Conservation (phyloP, 768 basidiomycete species). For the Mycena capillaripes region DNA sequence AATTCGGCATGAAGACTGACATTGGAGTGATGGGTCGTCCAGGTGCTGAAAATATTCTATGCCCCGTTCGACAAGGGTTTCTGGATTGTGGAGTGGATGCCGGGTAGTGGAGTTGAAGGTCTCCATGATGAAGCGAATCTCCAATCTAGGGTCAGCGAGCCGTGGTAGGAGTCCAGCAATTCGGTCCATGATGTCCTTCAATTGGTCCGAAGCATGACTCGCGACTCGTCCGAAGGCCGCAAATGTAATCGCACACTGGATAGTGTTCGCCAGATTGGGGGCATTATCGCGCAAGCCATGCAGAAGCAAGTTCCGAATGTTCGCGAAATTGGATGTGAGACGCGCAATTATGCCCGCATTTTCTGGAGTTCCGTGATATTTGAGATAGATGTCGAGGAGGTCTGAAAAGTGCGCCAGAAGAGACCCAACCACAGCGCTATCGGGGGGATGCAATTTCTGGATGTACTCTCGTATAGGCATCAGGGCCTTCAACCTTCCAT, state of each 20-base stretch:
- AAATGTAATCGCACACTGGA: neutral
- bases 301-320: neutral
- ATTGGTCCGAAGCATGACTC: neutral
- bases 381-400: neutral
- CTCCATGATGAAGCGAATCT: neutral
- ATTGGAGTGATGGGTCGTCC: neutral
- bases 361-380: neutral
- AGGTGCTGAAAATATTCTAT: neutral
- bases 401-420: neutral
- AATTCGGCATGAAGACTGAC: neutral
- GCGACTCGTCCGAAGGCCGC: neutral
- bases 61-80: neutral
- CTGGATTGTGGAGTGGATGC: neutral
- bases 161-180: neutral
- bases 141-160: neutral
- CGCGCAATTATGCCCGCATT: neutral
- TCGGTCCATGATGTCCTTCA: neutral
- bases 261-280: neutral
- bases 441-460: neutral
- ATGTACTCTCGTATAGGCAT: neutral
- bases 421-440: neutral
- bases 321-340: neutral
- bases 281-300: neutral
- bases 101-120: neutral
- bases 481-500: neutral